Conservation (phyloP, 352 stramenopile genomes). For the Pythium guiyangense region DNA sequence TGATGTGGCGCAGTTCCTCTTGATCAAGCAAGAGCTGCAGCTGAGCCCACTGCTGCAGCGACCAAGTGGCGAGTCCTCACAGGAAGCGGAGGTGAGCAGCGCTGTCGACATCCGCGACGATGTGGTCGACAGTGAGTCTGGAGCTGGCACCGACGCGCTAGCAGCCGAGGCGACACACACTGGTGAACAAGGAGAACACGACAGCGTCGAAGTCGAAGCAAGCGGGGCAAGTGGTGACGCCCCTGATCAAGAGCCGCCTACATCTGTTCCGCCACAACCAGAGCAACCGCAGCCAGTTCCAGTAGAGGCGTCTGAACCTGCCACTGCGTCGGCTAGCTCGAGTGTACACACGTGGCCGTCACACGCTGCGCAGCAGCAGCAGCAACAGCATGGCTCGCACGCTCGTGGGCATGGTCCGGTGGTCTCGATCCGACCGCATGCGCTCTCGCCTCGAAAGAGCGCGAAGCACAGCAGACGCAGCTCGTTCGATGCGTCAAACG, state of each 20-base stretch:
- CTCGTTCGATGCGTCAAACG: constrained; percentile 1
- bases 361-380: background rate
- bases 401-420: constrained; percentile 1
- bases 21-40: constrained; percentile 46
- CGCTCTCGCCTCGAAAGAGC: constrained; percentile 5
- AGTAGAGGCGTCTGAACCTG: background rate
- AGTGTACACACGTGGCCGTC: no score
- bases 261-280: no score
- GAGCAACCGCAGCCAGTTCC: no score
- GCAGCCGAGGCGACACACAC: no score
- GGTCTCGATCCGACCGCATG: constrained; percentile 8
- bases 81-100: background rate
- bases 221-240: no score
- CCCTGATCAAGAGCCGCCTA: no score
- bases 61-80: background rate
- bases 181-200: no score
- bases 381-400: background rate
- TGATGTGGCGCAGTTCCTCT: constrained; percentile 26
- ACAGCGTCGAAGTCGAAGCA: no score
- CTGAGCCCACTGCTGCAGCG: constrained; percentile 13
- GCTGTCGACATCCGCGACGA: background rate
- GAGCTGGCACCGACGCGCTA: no score
- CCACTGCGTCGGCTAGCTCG: background rate
- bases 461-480: constrained; percentile 5
- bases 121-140: background rate